A percentile compares a stretch with the other conserved stretches of the same genome.
phyloP scores from a whole-genome alignment of 129 eudicot genomes.

The Deinandra increscens region DNA sequence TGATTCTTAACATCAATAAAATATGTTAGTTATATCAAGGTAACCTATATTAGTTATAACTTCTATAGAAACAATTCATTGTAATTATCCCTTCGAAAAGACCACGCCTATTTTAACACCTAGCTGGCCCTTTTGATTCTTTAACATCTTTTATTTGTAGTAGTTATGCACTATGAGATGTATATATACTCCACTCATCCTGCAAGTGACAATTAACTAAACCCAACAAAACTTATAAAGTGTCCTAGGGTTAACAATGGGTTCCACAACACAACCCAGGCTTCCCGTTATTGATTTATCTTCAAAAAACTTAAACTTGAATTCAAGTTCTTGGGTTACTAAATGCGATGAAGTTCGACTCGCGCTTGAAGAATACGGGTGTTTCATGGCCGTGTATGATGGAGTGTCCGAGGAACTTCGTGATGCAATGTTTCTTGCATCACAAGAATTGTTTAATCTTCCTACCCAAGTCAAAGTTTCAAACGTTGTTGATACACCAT shows the following conservation, averaged over 20 bases:
- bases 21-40: no score
- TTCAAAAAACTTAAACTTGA: conserved; percentile 15
- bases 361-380: conserved; percentile 49
- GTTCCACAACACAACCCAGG: conserved; percentile 7
- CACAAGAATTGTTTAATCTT: conserved; percentile 41
- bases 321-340: conserved; percentile 33
- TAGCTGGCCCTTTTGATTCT: neutral
- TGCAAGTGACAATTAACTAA: no score
- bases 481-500: conserved; percentile 24
- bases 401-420: conserved; percentile 32
- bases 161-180: neutral
- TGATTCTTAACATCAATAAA: no score
- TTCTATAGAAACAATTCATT: no score
- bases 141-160: neutral
- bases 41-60: no score
- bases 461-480: conserved; percentile 34
- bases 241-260: neutral
- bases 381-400: conserved; percentile 38
- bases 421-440: conserved; percentile 23
- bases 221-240: no score
- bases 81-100: no score
- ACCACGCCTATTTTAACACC: no score
- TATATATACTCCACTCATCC: neutral
- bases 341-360: conserved; percentile 26
- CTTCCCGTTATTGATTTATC: conserved; percentile 47